Base-by-base conservation (phyloP, 2,329 filamentous ascomycete species). In the Cordyceps cateniannulata region DNA sequence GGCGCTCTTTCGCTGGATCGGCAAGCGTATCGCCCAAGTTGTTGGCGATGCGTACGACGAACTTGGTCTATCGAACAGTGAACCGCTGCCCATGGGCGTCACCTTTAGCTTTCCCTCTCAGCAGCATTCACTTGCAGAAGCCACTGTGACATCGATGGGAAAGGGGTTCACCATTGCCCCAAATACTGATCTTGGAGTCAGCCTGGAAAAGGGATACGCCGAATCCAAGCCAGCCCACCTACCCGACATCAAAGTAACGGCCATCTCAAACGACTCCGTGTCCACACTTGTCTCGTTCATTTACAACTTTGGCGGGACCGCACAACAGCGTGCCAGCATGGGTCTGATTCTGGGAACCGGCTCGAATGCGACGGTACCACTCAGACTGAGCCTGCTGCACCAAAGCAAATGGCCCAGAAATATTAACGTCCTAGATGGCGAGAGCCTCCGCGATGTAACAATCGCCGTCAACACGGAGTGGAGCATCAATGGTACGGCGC, bases 391-490 rank as follows among this genome's bases (percentile, higher is more conserved):
- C 51, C 81, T 79, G 61, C 76, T 95, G 20, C 84, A 88, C 63
- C 76, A 81, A 9, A 81, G 79, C 60, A 93, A 93, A 70, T 73
- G 77, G 66, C 85, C 76, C 55, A 73, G 67, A 64, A 78, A 74
- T 47, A 74, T 85, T 50, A 77, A 77, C 62, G 72, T 79, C 7
- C 73, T 84, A 40, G 78, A 78, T 18, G 79, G 75, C 9, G 75
- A 77, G 63, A 66, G 64, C 24, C 65, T 77, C 1, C 74, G 78
- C 14, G 79, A 88, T 7, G 76, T 82, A n/a, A 86, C 84, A 65
- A 86, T 92, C 16, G 84, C 90, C 5, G 85, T 93, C 64, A 93
- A 93, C 69, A 93, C 90, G 0, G 90, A 95, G 73, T 93, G 89
- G 87, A 90, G 87, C 56, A 91, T 95, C 66, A 87, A 86, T 27